phyloP scores from a whole-genome alignment of 164 flowering plant species.

The Tetracentron sinense region DNA sequence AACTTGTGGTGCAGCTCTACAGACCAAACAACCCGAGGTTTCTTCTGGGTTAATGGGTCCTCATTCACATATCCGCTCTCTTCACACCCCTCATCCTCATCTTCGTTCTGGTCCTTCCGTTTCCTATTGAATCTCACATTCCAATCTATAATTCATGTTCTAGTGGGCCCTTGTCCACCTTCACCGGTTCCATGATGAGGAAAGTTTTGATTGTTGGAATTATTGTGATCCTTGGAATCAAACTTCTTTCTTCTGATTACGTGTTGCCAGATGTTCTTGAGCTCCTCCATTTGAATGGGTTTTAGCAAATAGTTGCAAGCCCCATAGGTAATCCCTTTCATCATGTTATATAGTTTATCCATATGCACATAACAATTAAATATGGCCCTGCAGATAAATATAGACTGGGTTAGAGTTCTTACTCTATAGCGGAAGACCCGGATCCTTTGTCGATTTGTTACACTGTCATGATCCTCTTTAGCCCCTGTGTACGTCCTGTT shows the following conservation, averaged over 20 bases:
- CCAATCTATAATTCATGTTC: conserved; percentile 27
- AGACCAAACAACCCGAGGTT: conserved; percentile 90
- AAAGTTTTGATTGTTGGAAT: conserved; percentile 26
- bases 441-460: too few relatives aligned
- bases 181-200: conserved; percentile 27
- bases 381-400: too few relatives aligned
- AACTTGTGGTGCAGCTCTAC: conserved; percentile 80
- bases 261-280: conserved; percentile 95
- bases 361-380: too few relatives aligned
- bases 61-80: conserved; percentile 51
- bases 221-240: conserved; percentile 35
- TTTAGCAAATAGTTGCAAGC: conserved; percentile 87
- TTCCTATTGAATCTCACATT: conserved; percentile 50
- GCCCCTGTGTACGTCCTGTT: too few relatives aligned
- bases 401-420: too few relatives aligned
- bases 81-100: conserved; percentile 60
- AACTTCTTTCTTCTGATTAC: conserved; percentile 64
- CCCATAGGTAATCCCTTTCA: conserved; percentile 86
- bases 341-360: too few relatives aligned
- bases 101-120: conserved; percentile 65
- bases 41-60: conserved; percentile 67
- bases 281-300: conserved; percentile 83
- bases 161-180: conserved; percentile 24
- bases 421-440: too few relatives aligned
- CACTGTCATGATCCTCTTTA: too few relatives aligned